phyloP scores from a whole-genome alignment of 139 green algal genomes.

The Marvania coccoides region DNA sequence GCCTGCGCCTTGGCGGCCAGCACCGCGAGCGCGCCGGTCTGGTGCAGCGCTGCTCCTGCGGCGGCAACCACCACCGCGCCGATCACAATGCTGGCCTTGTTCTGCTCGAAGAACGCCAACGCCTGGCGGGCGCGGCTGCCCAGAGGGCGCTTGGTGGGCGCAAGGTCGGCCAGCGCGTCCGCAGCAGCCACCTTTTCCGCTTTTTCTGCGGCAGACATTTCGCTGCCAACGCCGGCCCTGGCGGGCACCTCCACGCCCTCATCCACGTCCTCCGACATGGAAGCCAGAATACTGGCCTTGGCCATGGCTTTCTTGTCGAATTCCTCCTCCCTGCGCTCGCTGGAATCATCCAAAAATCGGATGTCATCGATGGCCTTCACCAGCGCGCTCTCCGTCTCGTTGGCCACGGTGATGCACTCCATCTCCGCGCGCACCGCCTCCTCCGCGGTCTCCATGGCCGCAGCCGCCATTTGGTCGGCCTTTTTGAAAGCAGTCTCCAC shows the following conservation, averaged over 20 bases:
- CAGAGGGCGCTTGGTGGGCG: neutral
- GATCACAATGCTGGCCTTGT: neutral
- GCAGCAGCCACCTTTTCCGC: neutral
- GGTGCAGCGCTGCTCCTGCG: neutral
- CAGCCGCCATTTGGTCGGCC: slow-evolving; percentile 54
- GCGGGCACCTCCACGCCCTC: neutral
- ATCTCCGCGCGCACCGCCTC: slow-evolving; percentile 75
- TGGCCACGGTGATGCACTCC: slow-evolving; percentile 49
- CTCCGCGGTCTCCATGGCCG: slow-evolving; percentile 72
- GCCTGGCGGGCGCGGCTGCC: neutral
- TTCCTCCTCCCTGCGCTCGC: slow-evolving; percentile 16
- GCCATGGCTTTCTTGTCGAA: slow-evolving; percentile 7
- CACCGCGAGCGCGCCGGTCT: slow-evolving; percentile 18
- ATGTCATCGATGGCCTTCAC: slow-evolving; percentile 55
- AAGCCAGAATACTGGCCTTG: neutral
- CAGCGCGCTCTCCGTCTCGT: slow-evolving; percentile 53
- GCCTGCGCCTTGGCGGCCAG: neutral
- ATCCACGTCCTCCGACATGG: neutral
- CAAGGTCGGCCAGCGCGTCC: neutral
- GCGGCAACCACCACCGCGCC: neutral
- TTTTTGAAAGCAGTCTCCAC: slow-evolving; percentile 13
- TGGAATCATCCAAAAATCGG: slow-evolving; percentile 25
- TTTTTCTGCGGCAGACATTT: neutral
- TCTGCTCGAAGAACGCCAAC: neutral
- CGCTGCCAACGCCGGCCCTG: neutral